Percentiles rank a stretch among this genome's conserved stretches.
These are phyloP conservation scores for Plasmopara muralis DNA, from an alignment of 352 stramenopile genomes.

Conservation along the genomic window DNA sequence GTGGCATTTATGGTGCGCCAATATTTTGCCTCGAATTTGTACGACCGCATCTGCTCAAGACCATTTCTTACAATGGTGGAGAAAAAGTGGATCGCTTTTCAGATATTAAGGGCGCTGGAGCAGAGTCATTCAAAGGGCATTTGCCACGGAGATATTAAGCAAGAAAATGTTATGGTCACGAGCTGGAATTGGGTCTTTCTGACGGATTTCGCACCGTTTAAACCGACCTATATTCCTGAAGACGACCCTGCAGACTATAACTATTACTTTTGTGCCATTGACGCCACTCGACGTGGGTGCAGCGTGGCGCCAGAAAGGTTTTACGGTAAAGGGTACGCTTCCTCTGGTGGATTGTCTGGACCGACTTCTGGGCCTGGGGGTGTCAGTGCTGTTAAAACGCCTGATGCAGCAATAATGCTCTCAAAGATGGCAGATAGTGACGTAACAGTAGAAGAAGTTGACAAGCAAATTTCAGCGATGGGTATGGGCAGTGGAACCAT, in stretches of 20 bases:
- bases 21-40: slow-evolving; percentile 94
- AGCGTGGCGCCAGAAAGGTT: slow-evolving; percentile 93
- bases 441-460: slow-evolving; percentile 59
- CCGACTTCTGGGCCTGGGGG: slow-evolving; percentile 14
- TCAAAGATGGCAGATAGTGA: slow-evolving; percentile 70
- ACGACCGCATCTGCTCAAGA: slow-evolving; percentile 93
- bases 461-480: slow-evolving; percentile 69
- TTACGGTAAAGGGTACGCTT: slow-evolving; percentile 33
- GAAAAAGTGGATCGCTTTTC: slow-evolving; percentile 97
- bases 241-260: slow-evolving; percentile 95
- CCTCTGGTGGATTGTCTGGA: slow-evolving; percentile 4
- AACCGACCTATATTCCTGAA: slow-evolving; percentile 92
- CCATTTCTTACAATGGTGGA: slow-evolving; percentile 94
- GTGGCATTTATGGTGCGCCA: slow-evolving; percentile 93
- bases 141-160: slow-evolving; percentile 97
- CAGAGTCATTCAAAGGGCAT: slow-evolving; percentile 90
- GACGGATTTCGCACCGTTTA: slow-evolving; percentile 94
- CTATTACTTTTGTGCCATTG: slow-evolving; percentile 90
- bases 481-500: slow-evolving; percentile 24
- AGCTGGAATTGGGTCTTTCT: slow-evolving; percentile 97
- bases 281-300: slow-evolving; percentile 85
- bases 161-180: slow-evolving; percentile 98
- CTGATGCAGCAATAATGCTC: slow-evolving; percentile 56
- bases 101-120: slow-evolving; percentile 92
- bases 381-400: slow-evolving; percentile 28